Base-by-base conservation (phyloP, 371 early-diverging fungal genomes). In the Mucor saturninus region DNA sequence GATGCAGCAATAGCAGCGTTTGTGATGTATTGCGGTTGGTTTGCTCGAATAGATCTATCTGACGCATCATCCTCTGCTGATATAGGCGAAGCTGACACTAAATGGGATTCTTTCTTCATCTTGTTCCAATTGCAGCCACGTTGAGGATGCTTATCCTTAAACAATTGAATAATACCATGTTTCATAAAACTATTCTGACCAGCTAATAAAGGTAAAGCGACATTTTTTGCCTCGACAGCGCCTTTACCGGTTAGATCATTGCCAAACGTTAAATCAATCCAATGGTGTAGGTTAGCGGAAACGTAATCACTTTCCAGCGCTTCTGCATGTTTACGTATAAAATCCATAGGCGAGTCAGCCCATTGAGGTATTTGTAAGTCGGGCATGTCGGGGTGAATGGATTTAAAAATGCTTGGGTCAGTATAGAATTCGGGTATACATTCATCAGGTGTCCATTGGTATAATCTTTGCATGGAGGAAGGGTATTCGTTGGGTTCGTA, bases 181-280 rank as follows among this genome's bases (percentile, higher is more conserved):
- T 93, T 79, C 91, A 86, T 88, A 56, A 85, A 88, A 21, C 81
- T 84, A 46, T 83, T 83, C 64, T 88, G 87, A 0, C 89, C 86
- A 6, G 85, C 84, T 30, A 85, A 70, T 38, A 88, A 64, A 0
- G 88, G 87, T 2, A 90, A 69, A 5, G 88, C 89, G 5, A 89
- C 86, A 71, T 91, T 91, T 64, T 87, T 87, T 35, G 90, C 85
- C 30, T 90, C 91, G 1, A 91, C 67, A 0, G 94, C 93, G 40
- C 89, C 91, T 66, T 88, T 85, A 61, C 90, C 91, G 2, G 81
- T 83, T 46, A 92, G 80, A 65, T 89, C 90, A 65, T 82, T 88
- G 2, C 94, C 94, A 80, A 93, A 94, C 0, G 92, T 91, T 38
- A 94, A 71, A 72, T 94, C 92, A 50, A 94, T 91, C 94, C 94